Evolutionary conservation across 306 rosid species (phyloP), one percentile per base, ranked within the genome.

Genomic region (Rubus parviflorus): DNA sequence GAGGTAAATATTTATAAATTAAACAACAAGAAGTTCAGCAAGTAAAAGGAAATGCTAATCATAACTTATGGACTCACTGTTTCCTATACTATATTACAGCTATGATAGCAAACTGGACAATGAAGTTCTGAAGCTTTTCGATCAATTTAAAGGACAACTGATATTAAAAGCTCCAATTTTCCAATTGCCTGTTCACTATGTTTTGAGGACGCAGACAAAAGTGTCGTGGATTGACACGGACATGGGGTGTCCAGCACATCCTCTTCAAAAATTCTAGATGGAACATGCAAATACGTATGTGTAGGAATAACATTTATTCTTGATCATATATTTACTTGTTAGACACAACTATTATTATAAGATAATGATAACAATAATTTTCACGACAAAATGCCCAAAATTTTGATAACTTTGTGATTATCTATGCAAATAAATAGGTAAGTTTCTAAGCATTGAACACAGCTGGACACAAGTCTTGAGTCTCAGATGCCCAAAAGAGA

Each of bases 1-100:
- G 66, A 45, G 74, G 61, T 40, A 52, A 42, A 68, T 0, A 13
- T 37, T 75, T 48, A 77, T 66, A 57, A 70, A 65, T 37, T 60
- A 75, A 74, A 37, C 25, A 54, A 72, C 63, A 66, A 14, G 75
- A 62, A 53, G 22, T 23, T 65, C 49, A 65, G 38, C 12, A 47
- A 46, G 19, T n/a, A 54, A 8, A 37, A 30, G 15, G 9, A 64
- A 42, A 11, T 68, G 46, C 66, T 47, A 22, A 23, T 25, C 5
- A 75, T 46, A 62, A 5, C 3, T 5, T 30, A 35, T 15, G 73
- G 13, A 47, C 57, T 20, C 3, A 0, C 45, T 57, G 20, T 63
- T 35, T 52, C 68, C 23, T 20, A 53, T 40, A 16, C 23, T 57
- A n/a, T 6, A n/a, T 7, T 69, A 17, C n/a, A 75, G 12, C 22